Conservation (phyloP, 2,329 filamentous ascomycete genomes). For the Allantophomopsis lycopodina region DNA sequence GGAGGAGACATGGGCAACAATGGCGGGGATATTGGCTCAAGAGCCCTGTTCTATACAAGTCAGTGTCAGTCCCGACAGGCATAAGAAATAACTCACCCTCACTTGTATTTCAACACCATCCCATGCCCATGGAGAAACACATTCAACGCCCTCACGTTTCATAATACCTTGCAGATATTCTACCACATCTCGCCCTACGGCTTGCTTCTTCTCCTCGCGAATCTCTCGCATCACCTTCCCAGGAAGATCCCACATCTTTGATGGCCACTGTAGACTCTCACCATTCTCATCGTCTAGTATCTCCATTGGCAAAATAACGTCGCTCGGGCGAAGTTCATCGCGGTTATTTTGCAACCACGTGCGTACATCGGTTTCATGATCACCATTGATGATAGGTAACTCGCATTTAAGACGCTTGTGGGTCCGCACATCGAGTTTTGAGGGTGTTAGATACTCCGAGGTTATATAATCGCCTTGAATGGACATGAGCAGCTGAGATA, state of each 20-base stretch:
- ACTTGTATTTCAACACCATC: too few species aligned
- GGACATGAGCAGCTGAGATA: too few species aligned
- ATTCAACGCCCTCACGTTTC: neutral
- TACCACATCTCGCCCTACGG: conserved; percentile 12
- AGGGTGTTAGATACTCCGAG: neutral
- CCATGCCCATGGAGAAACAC: too few species aligned
- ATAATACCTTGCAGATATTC: conserved; percentile 7
- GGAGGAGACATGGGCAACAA: conserved; percentile 10
- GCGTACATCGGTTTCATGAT: conserved; percentile 13
- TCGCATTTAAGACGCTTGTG: conserved; percentile 9
- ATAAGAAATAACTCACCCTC: too few species aligned
- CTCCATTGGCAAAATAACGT: conserved; percentile 16
- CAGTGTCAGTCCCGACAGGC: too few species aligned
- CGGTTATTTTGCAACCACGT: conserved; percentile 11
- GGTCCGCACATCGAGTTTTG: conserved; percentile 3
- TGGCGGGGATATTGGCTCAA: conserved; percentile 16
- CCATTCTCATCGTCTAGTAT: conserved; percentile 11
- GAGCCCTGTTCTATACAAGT: conserved; percentile 6
- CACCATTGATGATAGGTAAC: conserved; percentile 13
- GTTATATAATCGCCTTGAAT: too few species aligned
- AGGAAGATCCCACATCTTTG: conserved; percentile 6
- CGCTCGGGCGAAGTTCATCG: conserved; percentile 12
- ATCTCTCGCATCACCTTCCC: conserved; percentile 8
- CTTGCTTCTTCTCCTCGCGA: conserved; percentile 12
- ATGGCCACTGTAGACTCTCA: conserved; percentile 12